These are phyloP conservation scores for Solanum sejunctum DNA, from an alignment of 257 asterid genomes.

Conservation along the genomic window DNA sequence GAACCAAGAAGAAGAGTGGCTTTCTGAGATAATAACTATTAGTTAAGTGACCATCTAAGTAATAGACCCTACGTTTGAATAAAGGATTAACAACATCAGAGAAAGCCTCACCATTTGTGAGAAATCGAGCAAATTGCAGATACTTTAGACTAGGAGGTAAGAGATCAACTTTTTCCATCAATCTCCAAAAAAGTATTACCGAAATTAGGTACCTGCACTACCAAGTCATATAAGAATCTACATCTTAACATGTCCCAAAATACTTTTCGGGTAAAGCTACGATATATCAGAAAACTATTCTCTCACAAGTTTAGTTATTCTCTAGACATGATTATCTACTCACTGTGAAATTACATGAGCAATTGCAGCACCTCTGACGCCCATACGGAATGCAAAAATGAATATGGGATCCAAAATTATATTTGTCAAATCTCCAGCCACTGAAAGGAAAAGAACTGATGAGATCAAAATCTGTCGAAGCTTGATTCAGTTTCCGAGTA, in stretches of 20 bases:
- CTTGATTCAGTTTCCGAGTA: neutral
- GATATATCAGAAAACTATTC: neutral
- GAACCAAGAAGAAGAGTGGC: neutral
- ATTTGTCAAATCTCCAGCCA: conserved; percentile 56
- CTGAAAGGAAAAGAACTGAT: conserved; percentile 1
- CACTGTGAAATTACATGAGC: conserved; percentile 78
- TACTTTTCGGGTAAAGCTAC: neutral
- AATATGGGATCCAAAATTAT: conserved; percentile 57
- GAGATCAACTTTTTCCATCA: conserved; percentile 46
- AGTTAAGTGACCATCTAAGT: neutral
- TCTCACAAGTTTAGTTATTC: neutral
- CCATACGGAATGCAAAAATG: conserved; percentile 45
- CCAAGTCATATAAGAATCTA: neutral
- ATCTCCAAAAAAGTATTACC: conserved; percentile 47
- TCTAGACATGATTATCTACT: conserved; percentile 9
- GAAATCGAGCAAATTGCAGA: conserved; percentile 57
- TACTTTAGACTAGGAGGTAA: conserved; percentile 42
- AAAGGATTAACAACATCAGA: neutral
- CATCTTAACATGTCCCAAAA: neutral
- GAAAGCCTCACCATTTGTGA: conserved; percentile 46
- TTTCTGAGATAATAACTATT: neutral
- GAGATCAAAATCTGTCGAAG: neutral
- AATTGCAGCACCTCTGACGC: conserved; percentile 59
- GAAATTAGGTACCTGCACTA: conserved; percentile 64
- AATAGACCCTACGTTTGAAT: neutral